phyloP scores from a whole-genome alignment of 108 stramenopile genomes.

The Fragilariopsis cylindrus region DNA sequence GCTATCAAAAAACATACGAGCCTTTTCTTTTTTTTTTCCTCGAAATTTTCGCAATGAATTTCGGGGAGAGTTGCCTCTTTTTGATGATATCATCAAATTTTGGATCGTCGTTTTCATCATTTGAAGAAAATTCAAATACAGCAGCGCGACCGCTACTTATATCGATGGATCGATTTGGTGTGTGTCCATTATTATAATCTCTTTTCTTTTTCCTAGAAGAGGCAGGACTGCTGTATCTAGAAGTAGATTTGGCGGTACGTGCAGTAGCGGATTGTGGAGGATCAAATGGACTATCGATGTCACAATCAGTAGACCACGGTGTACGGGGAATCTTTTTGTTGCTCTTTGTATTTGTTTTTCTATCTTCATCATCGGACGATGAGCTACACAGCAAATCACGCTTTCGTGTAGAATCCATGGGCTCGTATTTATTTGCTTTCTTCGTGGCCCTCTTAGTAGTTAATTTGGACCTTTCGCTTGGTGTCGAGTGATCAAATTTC shows the following conservation, averaged over 20 bases:
- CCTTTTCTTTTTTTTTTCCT: too few relatives aligned
- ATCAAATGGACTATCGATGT: not conserved
- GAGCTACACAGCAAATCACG: not conserved
- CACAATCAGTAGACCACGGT: constrained; percentile 2
- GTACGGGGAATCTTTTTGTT: not conserved
- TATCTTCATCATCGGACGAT: not conserved
- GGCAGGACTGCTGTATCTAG: not conserved
- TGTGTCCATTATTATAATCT: not conserved
- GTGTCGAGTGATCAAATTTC: not conserved
- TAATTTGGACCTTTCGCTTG: not conserved
- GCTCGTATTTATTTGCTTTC: not conserved
- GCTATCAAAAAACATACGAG: too few relatives aligned
- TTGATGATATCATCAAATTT: too few relatives aligned
- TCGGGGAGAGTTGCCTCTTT: too few relatives aligned
- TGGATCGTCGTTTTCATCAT: constrained; percentile 5
- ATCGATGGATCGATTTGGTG: not conserved
- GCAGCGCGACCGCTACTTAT: not conserved
- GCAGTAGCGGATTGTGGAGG: not conserved
- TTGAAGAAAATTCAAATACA: not conserved
- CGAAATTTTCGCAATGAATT: too few relatives aligned
- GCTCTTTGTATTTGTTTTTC: not conserved
- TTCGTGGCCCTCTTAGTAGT: not conserved
- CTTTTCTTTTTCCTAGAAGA: not conserved
- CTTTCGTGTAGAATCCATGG: not conserved
- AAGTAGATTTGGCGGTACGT: not conserved